Conservation (phyloP, 2,329 filamentous ascomycete genomes). For the Epichloe sibirici region DNA sequence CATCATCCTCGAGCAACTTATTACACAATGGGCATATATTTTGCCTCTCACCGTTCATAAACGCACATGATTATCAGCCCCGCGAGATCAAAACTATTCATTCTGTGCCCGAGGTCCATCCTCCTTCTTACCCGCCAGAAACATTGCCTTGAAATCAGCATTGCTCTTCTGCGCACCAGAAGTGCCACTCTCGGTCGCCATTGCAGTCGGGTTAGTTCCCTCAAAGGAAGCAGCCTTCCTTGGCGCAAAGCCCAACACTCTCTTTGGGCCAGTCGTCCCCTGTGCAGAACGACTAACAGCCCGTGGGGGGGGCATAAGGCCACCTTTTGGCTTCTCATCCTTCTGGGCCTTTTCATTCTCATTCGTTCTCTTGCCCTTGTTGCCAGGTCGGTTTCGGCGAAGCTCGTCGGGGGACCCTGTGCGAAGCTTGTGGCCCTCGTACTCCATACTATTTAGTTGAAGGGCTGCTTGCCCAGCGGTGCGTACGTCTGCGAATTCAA, state of each 20-base stretch:
- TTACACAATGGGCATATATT: too few species aligned
- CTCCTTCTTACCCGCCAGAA: conserved; percentile 20
- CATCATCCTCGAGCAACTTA: too few species aligned
- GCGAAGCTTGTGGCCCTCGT: conserved; percentile 40
- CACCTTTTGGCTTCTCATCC: conserved; percentile 8
- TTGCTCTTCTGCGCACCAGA: conserved; percentile 35
- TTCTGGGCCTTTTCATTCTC: not conserved
- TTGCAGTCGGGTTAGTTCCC: conserved; percentile 10
- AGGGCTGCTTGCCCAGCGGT: conserved; percentile 62
- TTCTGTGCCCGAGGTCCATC: not conserved
- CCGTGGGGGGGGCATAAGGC: conserved; percentile 33
- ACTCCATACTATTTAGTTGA: conserved; percentile 41
- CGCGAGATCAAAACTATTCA: not conserved
- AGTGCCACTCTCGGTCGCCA: conserved; percentile 10
- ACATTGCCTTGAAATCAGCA: conserved; percentile 45
- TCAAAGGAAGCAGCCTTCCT: conserved; percentile 10
- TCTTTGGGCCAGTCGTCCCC: conserved; percentile 28
- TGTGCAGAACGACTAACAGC: conserved; percentile 29
- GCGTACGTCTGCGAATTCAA: conserved; percentile 64
- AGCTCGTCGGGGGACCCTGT: conserved; percentile 44
- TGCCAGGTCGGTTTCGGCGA: conserved; percentile 36
- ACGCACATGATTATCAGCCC: too few species aligned
- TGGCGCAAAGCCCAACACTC: conserved; percentile 31
- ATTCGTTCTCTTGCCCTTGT: conserved; percentile 16
- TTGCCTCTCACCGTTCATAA: too few species aligned